phyloP scores from a whole-genome alignment of 352 stramenopile genomes.

The Sclerospora graminicola region DNA sequence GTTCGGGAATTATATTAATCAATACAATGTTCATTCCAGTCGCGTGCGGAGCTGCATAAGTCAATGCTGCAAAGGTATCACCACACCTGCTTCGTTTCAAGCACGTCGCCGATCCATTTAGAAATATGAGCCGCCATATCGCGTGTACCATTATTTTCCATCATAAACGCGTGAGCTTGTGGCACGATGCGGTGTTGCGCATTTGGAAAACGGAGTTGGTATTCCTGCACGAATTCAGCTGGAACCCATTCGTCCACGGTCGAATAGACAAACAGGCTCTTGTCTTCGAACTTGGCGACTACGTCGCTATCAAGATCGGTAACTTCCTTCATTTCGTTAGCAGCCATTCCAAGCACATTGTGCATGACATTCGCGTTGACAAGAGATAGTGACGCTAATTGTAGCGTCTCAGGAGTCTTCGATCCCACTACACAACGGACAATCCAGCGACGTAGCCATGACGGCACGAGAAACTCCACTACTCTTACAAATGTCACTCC shows the following conservation, averaged over 20 bases:
- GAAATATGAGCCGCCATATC: constrained; percentile 59
- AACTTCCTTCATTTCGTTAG: constrained; percentile 51
- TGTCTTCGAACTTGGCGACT: constrained; percentile 30
- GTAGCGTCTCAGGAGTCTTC: constrained; percentile 30
- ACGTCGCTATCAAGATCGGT: constrained; percentile 32
- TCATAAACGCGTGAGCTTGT: constrained; percentile 71
- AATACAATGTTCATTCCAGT: too few species aligned
- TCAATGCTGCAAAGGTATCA: too few species aligned
- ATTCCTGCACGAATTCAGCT: constrained; percentile 41
- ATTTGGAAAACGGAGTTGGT: constrained; percentile 36
- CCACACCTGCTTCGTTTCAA: constrained; percentile 15
- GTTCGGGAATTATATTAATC: too few species aligned
- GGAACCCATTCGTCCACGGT: constrained; percentile 59
- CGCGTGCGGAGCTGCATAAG: too few species aligned
- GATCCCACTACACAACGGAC: constrained; percentile 28
- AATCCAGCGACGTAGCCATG: constrained; percentile 33
- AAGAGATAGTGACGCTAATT: constrained; percentile 39
- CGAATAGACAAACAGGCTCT: constrained; percentile 62
- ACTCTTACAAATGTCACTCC: constrained; percentile 24
- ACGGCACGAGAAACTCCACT: constrained; percentile 34
- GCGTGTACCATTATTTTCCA: constrained; percentile 44
- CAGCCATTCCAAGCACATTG: constrained; percentile 59
- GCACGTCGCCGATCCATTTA: constrained; percentile 35
- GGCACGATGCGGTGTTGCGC: constrained; percentile 39
- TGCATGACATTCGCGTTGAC: constrained; percentile 44